Evolutionary conservation across 2,329 filamentous ascomycete genomes (phyloP).

Genomic region (Colletotrichum scovillei): DNA sequence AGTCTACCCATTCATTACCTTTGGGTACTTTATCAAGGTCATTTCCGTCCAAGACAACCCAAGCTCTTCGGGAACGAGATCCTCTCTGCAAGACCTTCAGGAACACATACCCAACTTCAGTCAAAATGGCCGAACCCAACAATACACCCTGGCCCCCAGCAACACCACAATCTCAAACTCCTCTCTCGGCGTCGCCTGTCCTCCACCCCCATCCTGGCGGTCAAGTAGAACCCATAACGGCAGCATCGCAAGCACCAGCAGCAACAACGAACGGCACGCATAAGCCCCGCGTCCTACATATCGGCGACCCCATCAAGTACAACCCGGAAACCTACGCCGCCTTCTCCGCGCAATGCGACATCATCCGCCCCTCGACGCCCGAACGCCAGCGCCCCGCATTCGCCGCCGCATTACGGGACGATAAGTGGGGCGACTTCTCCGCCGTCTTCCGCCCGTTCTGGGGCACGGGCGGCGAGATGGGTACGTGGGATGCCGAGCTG

Average conservation of each 20-base stretch:
- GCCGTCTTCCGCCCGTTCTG: conserved; percentile 71
- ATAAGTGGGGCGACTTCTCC: conserved; percentile 65
- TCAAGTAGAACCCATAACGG: conserved; percentile 37
- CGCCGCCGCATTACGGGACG: conserved; percentile 59
- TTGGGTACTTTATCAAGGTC: not conserved
- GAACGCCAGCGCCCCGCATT: conserved; percentile 65
- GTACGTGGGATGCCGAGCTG: conserved; percentile 70
- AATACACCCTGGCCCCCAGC: conserved; percentile 57
- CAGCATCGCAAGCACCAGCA: conserved; percentile 38
- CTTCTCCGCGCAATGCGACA: conserved; percentile 56
- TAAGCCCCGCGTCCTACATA: conserved; percentile 74
- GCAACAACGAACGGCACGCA: conserved; percentile 31
- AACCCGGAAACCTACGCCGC: conserved; percentile 58
- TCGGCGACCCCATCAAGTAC: conserved; percentile 73
- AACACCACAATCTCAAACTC: conserved; percentile 47
- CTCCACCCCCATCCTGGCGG: conserved; percentile 32
- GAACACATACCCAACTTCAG: not conserved
- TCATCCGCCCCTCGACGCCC: conserved; percentile 61
- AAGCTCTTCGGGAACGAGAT: not conserved
- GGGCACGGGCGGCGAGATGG: conserved; percentile 75
- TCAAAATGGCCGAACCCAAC: conserved; percentile 57
- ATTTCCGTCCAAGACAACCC: not conserved
- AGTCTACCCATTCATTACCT: not conserved
- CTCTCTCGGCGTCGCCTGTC: conserved; percentile 54
- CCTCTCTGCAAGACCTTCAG: too few species aligned